These are phyloP conservation scores for Colletotrichum sp. DNA, from an alignment of 2,329 filamentous ascomycete species.

Conservation along the genomic window DNA sequence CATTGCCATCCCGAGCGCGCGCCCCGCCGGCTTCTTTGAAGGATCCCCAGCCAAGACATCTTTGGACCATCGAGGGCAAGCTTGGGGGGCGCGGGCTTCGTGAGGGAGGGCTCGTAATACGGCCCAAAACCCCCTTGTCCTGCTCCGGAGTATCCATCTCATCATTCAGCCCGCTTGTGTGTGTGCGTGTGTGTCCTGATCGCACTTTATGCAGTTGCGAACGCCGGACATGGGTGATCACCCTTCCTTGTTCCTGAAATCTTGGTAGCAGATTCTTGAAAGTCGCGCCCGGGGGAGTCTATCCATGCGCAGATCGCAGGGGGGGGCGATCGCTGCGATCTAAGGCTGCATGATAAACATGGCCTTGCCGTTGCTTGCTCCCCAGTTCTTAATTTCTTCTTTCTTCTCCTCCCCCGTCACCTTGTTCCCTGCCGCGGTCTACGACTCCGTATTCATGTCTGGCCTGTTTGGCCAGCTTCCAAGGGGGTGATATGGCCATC, in stretches of 20 bases:
- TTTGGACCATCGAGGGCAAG: background rate
- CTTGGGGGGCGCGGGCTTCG: background rate
- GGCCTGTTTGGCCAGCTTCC: background rate
- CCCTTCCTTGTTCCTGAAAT: background rate
- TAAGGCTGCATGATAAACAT: constrained; percentile 23
- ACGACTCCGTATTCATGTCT: constrained; percentile 16
- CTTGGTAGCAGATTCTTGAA: background rate
- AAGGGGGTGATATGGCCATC: constrained; percentile 35
- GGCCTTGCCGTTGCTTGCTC: constrained; percentile 5
- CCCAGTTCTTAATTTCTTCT: constrained; percentile 13
- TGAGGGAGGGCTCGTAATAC: background rate
- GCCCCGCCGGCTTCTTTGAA: background rate
- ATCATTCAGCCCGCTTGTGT: background rate
- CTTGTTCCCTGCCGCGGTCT: constrained; percentile 5
- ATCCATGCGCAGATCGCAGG: constrained; percentile 18
- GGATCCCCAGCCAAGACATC: background rate
- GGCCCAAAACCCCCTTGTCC: constrained; percentile 4
- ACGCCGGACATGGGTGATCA: background rate
- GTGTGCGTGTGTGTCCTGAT: background rate
- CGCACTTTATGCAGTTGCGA: background rate
- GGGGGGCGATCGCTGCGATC: constrained; percentile 1
- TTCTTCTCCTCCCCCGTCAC: background rate
- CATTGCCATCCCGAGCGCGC: background rate
- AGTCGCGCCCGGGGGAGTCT: background rate
- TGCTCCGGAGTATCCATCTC: background rate